Evolutionary conservation across 2,329 filamentous ascomycete genomes (phyloP), one percentile per base, ranked within the genome.

Genomic region (Lasiodiplodia hormozganensis): DNA sequence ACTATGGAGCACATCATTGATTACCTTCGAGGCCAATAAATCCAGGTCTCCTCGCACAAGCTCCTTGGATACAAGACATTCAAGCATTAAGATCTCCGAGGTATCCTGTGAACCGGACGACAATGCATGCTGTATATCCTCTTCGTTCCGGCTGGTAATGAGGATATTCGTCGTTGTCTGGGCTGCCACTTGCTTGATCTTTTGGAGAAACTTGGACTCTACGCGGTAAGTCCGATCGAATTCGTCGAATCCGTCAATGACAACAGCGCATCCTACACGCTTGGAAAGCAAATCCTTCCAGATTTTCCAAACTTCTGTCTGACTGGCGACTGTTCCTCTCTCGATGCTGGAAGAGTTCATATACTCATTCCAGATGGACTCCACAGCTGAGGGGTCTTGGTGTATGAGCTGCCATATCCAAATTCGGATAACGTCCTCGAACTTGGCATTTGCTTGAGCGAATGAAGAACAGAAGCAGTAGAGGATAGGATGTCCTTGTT

Each of bases 361-460:
- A 7, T 53, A 28, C 11, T 25, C 40, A 1, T n/a, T 2, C 51
- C 51, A 53, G 16, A 53, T 28, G 16, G 51, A 53, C 3, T 28
- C 14, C 23, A 53, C 25, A 16, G 25, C 51, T 3, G 4, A 53
- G 8, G 51, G 51, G 8, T 23, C 16, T 28, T 28, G 51, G 4
- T 28, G 51, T 23, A 53, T 28, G 21, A 53, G 51, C 51, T 53
- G 51, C 51, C 51, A 53, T 5, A 53, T 53, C 51, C 51, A 53
- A 31, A 28, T 28, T 10, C 51, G 51, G 4, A 53, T 53, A 16
- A 53, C 16, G 23, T 53, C 51, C 23, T 53, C 51, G 3, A 53
- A 53, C 0, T 28, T 53, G 7, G 21, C 16, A 12, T 23, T 14
- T 4, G 51, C 23, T 18, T 53, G 51, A 25, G 51, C 51, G 23